Conservation (phyloP, 306 rosid genomes). For the Erythrophleum fordii region DNA sequence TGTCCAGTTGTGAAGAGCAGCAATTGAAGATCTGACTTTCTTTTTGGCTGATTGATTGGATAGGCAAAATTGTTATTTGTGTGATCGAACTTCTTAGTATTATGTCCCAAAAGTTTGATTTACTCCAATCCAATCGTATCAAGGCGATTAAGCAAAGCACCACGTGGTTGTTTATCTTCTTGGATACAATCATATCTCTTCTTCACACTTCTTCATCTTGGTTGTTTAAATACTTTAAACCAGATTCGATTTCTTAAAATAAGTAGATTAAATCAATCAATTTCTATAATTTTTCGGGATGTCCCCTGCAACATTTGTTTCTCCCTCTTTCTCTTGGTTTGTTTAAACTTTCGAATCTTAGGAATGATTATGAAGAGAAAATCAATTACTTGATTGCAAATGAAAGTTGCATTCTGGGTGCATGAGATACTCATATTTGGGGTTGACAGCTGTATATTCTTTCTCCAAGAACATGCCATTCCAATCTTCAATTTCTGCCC, state of each 20-base stretch:
- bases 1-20: constrained; percentile 7
- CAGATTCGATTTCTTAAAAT: not conserved
- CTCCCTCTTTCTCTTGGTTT: too few relatives aligned
- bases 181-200: too few relatives aligned
- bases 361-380: not conserved
- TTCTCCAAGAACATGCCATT: not conserved
- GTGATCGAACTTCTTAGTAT: constrained; percentile 26
- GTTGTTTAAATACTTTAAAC: not conserved
- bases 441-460: not conserved
- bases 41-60: not conserved
- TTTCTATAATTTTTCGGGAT: too few relatives aligned
- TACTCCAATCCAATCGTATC: constrained; percentile 30
- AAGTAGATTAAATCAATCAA: not conserved
- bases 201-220: too few relatives aligned
- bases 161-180: too few relatives aligned
- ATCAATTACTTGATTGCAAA: constrained; percentile 3
- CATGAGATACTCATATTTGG: not conserved
- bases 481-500: not conserved
- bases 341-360: not conserved
- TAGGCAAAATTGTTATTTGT: not conserved
- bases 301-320: too few relatives aligned
- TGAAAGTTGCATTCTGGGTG: constrained; percentile 6
- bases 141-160: not conserved
- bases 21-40: constrained; percentile 18
- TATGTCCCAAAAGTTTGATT: constrained; percentile 32